A percentile compares a stretch with the other conserved stretches of the same genome.
phyloP scores from a whole-genome alignment of 108 stramenopile genomes.

The Skeletonema menzelii region DNA sequence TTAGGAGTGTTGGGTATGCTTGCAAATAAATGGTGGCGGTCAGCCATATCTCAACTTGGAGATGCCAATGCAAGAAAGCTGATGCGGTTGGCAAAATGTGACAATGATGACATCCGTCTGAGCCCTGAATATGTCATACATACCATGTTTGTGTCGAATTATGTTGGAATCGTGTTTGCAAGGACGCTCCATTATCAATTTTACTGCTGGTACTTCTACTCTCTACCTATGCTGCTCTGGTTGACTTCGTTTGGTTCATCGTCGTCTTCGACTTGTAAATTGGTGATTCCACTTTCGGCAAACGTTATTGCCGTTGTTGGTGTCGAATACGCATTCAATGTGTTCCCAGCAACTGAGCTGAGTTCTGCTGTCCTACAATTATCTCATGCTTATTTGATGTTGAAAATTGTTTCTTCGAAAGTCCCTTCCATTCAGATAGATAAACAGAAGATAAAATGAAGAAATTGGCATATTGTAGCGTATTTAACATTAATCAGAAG shows the following conservation, averaged over 20 bases:
- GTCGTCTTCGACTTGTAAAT: constrained; percentile 2
- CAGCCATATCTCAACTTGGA: constrained; percentile 34
- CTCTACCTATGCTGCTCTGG: constrained; percentile 82
- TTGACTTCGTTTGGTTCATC: constrained; percentile 38
- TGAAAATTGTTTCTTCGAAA: constrained; percentile 13
- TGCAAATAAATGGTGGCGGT: constrained; percentile 58
- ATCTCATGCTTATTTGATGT: constrained; percentile 57
- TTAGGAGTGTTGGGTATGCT: constrained; percentile 56
- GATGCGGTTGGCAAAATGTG: constrained; percentile 27
- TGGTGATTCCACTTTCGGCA: constrained; percentile 39
- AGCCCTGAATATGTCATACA: constrained; percentile 69
- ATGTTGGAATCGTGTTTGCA: constrained; percentile 93
- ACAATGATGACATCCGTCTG: constrained; percentile 10
- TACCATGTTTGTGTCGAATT: constrained; percentile 90
- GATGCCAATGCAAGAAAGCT: constrained; percentile 16
- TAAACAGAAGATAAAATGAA: neutral
- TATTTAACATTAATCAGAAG: constrained; percentile 9
- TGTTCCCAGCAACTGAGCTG: constrained; percentile 88
- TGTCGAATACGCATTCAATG: constrained; percentile 90
- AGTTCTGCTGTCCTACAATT: constrained; percentile 85
- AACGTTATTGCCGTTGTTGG: constrained; percentile 26
- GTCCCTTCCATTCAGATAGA: constrained; percentile 17
- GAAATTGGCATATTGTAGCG: neutral
- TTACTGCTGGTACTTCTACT: constrained; percentile 94
- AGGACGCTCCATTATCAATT: constrained; percentile 98